Conservation (phyloP, 129 eudicot species). For the Saussurea involucrata region DNA sequence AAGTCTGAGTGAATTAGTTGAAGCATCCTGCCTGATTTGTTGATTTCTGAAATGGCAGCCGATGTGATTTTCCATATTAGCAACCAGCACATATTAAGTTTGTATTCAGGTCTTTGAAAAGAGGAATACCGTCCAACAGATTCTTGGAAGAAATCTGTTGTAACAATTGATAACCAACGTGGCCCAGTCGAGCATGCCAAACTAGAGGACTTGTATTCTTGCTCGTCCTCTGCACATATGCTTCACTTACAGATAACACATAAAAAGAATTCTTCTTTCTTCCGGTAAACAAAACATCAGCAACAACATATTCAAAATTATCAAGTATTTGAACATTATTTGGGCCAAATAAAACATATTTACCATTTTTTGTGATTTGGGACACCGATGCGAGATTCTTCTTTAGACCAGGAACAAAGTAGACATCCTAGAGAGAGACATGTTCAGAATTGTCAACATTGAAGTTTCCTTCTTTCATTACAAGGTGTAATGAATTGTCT, state of each 20-base stretch:
- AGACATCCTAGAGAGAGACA: not conserved
- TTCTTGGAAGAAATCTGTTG: not conserved
- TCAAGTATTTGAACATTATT: not conserved
- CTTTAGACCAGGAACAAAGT: not conserved
- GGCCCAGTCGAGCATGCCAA: constrained; percentile 1
- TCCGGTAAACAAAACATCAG: not conserved
- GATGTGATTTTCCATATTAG: constrained; percentile 13
- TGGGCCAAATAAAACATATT: not conserved
- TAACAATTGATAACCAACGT: not conserved
- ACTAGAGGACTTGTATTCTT: not conserved
- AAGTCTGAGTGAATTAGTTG: constrained; percentile 14
- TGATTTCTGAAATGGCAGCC: not conserved
- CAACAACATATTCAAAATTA: not conserved
- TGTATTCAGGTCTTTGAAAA: not conserved
- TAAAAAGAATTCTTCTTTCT: not conserved
- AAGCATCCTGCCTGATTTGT: not conserved
- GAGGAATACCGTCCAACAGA: not conserved
- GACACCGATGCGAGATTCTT: not conserved
- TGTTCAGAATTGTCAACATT: not conserved
- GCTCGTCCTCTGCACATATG: not conserved
- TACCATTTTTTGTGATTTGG: not conserved
- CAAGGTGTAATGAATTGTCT: not conserved
- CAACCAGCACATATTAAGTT: not conserved
- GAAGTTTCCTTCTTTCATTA: not conserved
- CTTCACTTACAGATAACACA: not conserved